These are phyloP conservation scores for Ilex asprella DNA, from an alignment of 257 asterid species.

Conservation along the genomic window DNA sequence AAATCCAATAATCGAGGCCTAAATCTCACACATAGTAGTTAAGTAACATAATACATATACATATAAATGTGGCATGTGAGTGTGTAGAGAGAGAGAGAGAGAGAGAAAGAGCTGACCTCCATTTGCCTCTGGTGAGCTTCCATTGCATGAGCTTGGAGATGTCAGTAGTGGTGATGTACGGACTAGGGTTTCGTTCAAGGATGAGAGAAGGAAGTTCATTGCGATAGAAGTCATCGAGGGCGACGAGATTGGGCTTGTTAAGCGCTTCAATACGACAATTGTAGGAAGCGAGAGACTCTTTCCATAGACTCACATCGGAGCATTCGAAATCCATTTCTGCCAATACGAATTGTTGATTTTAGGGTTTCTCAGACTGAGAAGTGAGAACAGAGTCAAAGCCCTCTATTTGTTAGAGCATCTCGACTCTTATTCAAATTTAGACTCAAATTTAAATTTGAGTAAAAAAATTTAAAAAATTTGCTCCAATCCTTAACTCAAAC, in stretches of 20 bases:
- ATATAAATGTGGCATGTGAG: background rate
- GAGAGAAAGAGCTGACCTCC: conserved; percentile 25
- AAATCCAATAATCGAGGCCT: conserved; percentile 63
- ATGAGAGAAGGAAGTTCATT: conserved; percentile 58
- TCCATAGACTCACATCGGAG: conserved; percentile 42
- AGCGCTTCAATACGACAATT: conserved; percentile 29
- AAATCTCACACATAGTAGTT: background rate
- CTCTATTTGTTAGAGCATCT: no score
- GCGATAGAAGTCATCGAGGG: conserved; percentile 76
- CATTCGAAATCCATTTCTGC: conserved; percentile 44
- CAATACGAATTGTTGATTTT: no score
- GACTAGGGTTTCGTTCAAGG: conserved; percentile 55
- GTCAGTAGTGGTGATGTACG: conserved; percentile 57
- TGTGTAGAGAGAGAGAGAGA: background rate
- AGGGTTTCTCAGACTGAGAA: no score
- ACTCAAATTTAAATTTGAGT: no score
- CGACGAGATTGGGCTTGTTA: conserved; percentile 49
- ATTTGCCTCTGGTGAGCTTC: conserved; percentile 87
- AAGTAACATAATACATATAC: background rate
- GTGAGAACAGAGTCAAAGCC: no score
- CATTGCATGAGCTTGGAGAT: conserved; percentile 76
- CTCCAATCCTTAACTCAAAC: no score
- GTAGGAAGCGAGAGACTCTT: conserved; percentile 54
- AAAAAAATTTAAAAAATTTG: no score
- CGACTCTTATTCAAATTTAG: no score